Evolutionary conservation across 345 rosid genomes (phyloP), one percentile per base, ranked within the genome.

Genomic region (Citrus sp.): DNA sequence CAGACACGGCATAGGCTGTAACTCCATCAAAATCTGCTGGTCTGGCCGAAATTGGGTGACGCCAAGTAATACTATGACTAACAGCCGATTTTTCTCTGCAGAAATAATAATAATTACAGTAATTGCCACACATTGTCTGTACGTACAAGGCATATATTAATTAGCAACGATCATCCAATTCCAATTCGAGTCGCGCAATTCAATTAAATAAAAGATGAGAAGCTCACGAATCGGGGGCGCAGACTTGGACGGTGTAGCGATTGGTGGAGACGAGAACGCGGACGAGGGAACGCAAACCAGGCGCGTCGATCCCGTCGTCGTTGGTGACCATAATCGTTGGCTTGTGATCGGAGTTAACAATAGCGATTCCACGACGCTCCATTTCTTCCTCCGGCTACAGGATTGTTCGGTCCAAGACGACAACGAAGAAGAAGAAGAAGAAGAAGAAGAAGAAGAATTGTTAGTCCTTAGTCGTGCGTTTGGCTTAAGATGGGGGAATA

Each of bases 271-370:
- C 87, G 24, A 95, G 93, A 83, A 86, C 93, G 46, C 84, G 78
- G 72, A 93, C 97, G 3, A 93, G 90, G 34, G 96, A 75, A 2
- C 88, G 89, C 13, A 95, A 77, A 25, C 99, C 97, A 6, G 96
- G 89, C 1, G 96, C 99, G 84, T 93, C 97, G 46, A 95, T 93
- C 5, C 99, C 99, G 85, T 95, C 98, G 86, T 95, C 98, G 87
- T 93, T 95, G 21, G 98, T 93, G 74, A 95, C 82, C 92, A 95
- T 40, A 62, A 93, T 79, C 82, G 87, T 82, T 40, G 93, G 90
- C 10, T 75, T 79, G 12, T 80, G 73, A 40, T 72, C 84, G 66
- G 78, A 60, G 72, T 38, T 81, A 34, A 24, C 18, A 58, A 34
- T 78, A 21, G 42, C 63, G 7, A 70, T 73, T 80, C 73, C 67